Evolutionary conservation across 1,284 basidiomycete species (phyloP), one percentile per base, ranked within the genome.

Genomic region (Bondarzewia mesenterica): DNA sequence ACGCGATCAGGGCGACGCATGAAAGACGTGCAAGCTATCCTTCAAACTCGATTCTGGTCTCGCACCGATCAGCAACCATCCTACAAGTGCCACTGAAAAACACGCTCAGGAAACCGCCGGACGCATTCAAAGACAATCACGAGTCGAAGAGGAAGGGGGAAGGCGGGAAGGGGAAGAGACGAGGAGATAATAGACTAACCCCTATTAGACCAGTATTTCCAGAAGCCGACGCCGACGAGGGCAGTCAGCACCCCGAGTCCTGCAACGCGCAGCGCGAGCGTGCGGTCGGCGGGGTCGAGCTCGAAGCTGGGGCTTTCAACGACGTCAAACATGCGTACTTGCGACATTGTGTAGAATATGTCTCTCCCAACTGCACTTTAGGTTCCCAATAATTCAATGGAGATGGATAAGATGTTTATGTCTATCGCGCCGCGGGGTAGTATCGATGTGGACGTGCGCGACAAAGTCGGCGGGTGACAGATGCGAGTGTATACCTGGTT

Each of bases 241-340:
- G 48, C 54, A n/a, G 49, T 46, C 16, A 54, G 39, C 2, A 44
- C 47, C 5, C 53, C 53, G 5, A 54, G 44, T 12, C 53, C 50
- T 14, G 54, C 43, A 39, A 42, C 45, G 14, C 39, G 29, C 29
- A 36, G 50, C 16, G 45, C 44, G 5, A 44, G 12, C 14, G 32
- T 35, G 40, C 29, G 47, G 50, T 56, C 54, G 25, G 36, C 37
- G 2, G 35, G 16, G 10, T 52, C 47, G 20, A 46, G 18, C 37
- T 56, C 51, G 21, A 56, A 55, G 3, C 50, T 46, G 15, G 54
- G 54, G 37, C 52, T 49, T 23, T 56, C 54, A 51, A 52, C 55
- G 12, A 55, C 38, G 48, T 52, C 54, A 20, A 56, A 52, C n/a
- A 52, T 45, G 42, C 53, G 52, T 50, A 56, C 54, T 29, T 14